Evolutionary conservation across 2,329 filamentous ascomycete species (phyloP), one percentile per base, ranked within the genome.

Genomic region (Hypoxylon sp.): DNA sequence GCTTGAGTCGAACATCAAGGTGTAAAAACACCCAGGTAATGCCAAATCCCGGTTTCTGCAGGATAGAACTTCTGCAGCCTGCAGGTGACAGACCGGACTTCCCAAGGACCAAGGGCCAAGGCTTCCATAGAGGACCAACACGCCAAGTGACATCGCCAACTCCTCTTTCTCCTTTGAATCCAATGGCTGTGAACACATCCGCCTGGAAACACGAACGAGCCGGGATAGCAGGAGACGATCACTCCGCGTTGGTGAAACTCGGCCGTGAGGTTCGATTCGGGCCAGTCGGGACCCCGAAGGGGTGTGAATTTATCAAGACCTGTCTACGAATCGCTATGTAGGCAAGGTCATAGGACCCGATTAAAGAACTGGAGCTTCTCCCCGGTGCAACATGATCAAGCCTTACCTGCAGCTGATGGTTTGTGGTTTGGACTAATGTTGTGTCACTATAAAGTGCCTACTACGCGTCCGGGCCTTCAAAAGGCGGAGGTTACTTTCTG

Each of bases 311-410:
- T 32, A 50, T 55, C 15, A 57, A 53, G 32, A 62, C 44, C 8
- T 48, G 24, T 8, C 43, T 26, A n/a, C 8, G 37, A 41, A 17
- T 46, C 43, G 30, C 41, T 37, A 48, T 67, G 65, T 58, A 60
- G 51, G 41, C 22, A 47, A 55, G 56, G 65, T 67, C 65, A 67
- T 62, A 61, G 58, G 64, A 48, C 30, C 55, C 50, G 32, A 59
- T 57, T 64, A 55, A 39, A 56, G 26, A 59, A 56, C 49, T 51
- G 53, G 52, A 52, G 44, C 46, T 62, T 48, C 41, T 53, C 26
- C 24, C 49, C 44, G 28, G 55, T 62, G 59, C 37, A 67, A 64
- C 62, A 47, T n/a, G 62, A 57, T 65, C 50, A 62, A 65, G 58
- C 62, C 44, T 65, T 60, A 46, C 47, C 56, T 51, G 62, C 58